These are phyloP conservation scores for Cryptococcus depauperatus DNA, from an alignment of 1,284 basidiomycete genomes.

Conservation along the genomic window DNA sequence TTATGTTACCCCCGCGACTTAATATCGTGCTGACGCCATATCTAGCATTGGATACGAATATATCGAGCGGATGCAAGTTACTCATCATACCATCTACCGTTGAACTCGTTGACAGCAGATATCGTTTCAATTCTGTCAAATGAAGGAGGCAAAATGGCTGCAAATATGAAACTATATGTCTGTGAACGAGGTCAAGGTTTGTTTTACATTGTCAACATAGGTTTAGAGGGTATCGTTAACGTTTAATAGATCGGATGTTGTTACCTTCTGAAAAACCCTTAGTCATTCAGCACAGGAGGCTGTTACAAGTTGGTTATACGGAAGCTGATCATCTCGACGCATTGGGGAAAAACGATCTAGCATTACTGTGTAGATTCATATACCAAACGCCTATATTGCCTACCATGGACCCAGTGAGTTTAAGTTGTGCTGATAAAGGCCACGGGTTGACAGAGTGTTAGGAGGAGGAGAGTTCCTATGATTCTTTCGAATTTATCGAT, in stretches of 20 bases:
- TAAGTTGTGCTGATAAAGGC: not conserved
- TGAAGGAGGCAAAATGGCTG: slow-evolving; percentile 50
- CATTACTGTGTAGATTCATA: slow-evolving; percentile 82
- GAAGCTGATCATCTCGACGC: slow-evolving; percentile 71
- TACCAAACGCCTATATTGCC: slow-evolving; percentile 49
- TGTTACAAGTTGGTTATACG: slow-evolving; percentile 88
- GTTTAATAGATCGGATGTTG: slow-evolving; percentile 63
- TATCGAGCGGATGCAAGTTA: slow-evolving; percentile 69
- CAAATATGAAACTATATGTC: slow-evolving; percentile 63
- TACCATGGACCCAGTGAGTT: slow-evolving; percentile 55
- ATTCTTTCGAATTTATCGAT: slow-evolving; percentile 74
- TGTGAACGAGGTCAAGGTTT: slow-evolving; percentile 74
- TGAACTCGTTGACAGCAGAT: slow-evolving; percentile 62
- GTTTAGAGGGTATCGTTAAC: slow-evolving; percentile 4
- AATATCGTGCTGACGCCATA: not conserved
- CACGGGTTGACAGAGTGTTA: slow-evolving; percentile 20
- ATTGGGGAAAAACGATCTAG: slow-evolving; percentile 72
- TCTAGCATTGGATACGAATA: slow-evolving; percentile 56
- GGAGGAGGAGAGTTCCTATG: slow-evolving; percentile 64
- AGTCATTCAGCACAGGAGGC: slow-evolving; percentile 69
- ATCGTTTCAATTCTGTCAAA: slow-evolving; percentile 54
- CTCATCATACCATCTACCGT: slow-evolving; percentile 59
- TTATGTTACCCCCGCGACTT: too few species aligned
- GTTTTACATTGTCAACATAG: slow-evolving; percentile 21
- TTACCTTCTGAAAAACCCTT: slow-evolving; percentile 76